These are phyloP conservation scores for Aspergillus costaricaensis DNA, from an alignment of 2,329 filamentous ascomycete genomes.

Conservation along the genomic window DNA sequence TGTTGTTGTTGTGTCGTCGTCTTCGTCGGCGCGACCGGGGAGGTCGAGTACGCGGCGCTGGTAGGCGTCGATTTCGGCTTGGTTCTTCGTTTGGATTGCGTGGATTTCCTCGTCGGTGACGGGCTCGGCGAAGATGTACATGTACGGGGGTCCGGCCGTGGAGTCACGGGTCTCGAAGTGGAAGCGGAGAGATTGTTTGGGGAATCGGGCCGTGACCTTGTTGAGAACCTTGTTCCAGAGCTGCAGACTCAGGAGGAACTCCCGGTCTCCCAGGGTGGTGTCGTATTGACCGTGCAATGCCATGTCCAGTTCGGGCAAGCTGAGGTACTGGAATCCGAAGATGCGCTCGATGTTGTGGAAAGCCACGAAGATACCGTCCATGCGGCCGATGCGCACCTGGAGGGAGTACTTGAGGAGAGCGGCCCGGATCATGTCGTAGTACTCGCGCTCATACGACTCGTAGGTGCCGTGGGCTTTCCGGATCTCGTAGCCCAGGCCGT, in stretches of 20 bases:
- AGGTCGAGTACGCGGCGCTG: conserved; percentile 55
- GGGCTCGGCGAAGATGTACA: conserved; percentile 90
- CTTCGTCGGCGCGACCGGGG: conserved; percentile 21
- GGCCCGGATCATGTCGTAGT: conserved; percentile 92
- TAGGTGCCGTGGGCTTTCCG: conserved; percentile 71
- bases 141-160: conserved; percentile 56
- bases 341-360: conserved; percentile 94
- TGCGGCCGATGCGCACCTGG: conserved; percentile 93
- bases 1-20: conserved; percentile 6
- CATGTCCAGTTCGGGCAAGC: conserved; percentile 82
- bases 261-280: conserved; percentile 70
- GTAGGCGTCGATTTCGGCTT: conserved; percentile 67
- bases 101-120: conserved; percentile 72
- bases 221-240: conserved; percentile 79
- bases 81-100: conserved; percentile 69
- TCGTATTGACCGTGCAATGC: conserved; percentile 78
- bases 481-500: conserved; percentile 85
- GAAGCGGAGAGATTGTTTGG: conserved; percentile 71
- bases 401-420: conserved; percentile 96
- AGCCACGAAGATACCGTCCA: conserved; percentile 98
- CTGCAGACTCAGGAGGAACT: conserved; percentile 79
- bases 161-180: conserved; percentile 75
- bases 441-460: conserved; percentile 93
- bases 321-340: conserved; percentile 96
- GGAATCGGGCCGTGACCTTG: conserved; percentile 72